These are phyloP conservation scores for Annona cherimola DNA, from an alignment of 164 flowering plant genomes.

Conservation along the genomic window DNA sequence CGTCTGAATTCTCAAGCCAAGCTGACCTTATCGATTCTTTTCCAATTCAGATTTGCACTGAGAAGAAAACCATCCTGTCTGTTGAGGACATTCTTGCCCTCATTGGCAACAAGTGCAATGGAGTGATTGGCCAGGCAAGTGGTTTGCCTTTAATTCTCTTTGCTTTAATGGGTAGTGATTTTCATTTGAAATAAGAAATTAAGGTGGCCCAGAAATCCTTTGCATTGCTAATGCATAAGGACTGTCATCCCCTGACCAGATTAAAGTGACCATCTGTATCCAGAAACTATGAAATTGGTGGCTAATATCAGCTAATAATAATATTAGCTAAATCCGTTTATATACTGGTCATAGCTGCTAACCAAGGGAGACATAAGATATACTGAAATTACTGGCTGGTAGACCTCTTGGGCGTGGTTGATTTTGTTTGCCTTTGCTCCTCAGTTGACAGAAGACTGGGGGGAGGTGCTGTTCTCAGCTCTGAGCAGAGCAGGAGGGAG, in stretches of 20 bases:
- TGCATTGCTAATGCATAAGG: no score
- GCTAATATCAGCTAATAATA: no score
- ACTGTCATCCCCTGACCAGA: no score
- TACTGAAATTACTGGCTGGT: not conserved
- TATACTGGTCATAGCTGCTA: no score
- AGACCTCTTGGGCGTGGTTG: not conserved
- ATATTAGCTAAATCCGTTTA: no score
- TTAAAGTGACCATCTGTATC: no score
- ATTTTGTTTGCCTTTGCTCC: constrained; percentile 9
- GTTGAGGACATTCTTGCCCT: constrained; percentile 86
- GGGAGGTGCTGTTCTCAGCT: constrained; percentile 84
- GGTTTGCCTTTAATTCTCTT: not conserved
- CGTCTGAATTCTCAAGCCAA: not conserved
- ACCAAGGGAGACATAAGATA: no score
- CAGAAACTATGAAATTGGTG: no score
- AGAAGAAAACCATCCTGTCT: constrained; percentile 85
- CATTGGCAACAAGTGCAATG: constrained; percentile 86
- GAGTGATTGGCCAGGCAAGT: constrained; percentile 92
- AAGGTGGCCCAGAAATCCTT: no score
- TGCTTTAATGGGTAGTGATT: not conserved
- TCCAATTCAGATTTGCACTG: constrained; percentile 65
- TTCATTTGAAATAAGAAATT: not conserved
- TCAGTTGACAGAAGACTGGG: constrained; percentile 95
- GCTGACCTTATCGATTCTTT: not conserved
- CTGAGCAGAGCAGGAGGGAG: constrained; percentile 89